These are phyloP conservation scores for Flueggea neowawraea DNA, from an alignment of 441 rosid species.

Conservation along the genomic window DNA sequence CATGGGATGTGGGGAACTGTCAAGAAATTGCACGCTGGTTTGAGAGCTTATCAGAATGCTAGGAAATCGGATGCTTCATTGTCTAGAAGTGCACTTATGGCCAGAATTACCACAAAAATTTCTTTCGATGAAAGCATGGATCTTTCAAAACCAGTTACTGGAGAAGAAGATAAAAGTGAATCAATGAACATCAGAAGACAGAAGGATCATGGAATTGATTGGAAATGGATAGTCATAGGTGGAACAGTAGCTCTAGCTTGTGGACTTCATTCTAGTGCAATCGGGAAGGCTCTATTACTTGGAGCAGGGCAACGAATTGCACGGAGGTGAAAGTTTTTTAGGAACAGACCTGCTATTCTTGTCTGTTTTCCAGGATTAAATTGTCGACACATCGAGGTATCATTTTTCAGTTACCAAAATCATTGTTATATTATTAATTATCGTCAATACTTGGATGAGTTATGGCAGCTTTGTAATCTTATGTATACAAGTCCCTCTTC, in stretches of 20 bases:
- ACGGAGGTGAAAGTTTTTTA: constrained; percentile 52
- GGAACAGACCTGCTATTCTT: neutral
- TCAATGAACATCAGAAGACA: constrained; percentile 23
- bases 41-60: constrained; percentile 80
- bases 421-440: too few species aligned
- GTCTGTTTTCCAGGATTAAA: too few species aligned
- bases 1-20: constrained; percentile 99
- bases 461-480: too few species aligned
- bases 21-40: constrained; percentile 74
- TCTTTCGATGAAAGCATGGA: constrained; percentile 40
- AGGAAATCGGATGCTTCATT: constrained; percentile 50
- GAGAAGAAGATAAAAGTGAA: constrained; percentile 41
- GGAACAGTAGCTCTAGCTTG: constrained; percentile 78
- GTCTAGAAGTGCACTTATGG: constrained; percentile 70
- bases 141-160: constrained; percentile 24
- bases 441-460: too few species aligned
- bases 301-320: constrained; percentile 88
- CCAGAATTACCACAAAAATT: constrained; percentile 64
- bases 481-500: too few species aligned
- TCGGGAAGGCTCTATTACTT: constrained; percentile 72
- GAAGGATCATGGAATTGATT: constrained; percentile 57
- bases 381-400: too few species aligned
- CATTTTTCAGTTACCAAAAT: too few species aligned
- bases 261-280: constrained; percentile 65
- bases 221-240: constrained; percentile 90